A percentile compares a stretch with the other conserved stretches of the same genome.
phyloP scores from a whole-genome alignment of 805 yeast species.

The Saccharomycopsis selenospora region DNA sequence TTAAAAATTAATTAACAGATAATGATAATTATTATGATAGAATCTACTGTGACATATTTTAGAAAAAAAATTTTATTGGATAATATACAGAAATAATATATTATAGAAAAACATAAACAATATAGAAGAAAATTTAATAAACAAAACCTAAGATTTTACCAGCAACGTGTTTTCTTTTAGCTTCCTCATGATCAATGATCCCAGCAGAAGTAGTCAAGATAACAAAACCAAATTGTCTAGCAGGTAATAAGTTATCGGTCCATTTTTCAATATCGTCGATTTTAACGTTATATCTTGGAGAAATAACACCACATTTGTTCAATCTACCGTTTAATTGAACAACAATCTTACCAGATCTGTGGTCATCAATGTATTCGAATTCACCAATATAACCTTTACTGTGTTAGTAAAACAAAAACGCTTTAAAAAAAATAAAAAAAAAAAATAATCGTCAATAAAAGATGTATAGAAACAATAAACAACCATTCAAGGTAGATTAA shows the following conservation, averaged over 20 bases:
- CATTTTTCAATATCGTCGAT: conserved; percentile 93
- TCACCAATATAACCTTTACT: conserved; percentile 79
- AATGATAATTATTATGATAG: too few relatives aligned
- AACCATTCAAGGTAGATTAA: conserved; percentile 13
- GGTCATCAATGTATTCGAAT: conserved; percentile 97
- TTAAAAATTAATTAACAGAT: too few relatives aligned
- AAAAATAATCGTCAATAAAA: background rate
- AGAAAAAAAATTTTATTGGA: too few relatives aligned
- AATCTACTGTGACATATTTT: too few relatives aligned
- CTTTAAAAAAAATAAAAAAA: background rate
- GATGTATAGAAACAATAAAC: conserved; percentile 16
- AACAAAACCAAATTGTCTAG: conserved; percentile 98
- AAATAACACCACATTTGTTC: conserved; percentile 97
- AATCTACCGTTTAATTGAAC: conserved; percentile 96
- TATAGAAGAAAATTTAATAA: conserved; percentile 45
- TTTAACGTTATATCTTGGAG: conserved; percentile 97
- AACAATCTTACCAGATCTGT: conserved; percentile 97
- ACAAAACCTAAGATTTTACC: conserved; percentile 98
- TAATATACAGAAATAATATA: background rate
- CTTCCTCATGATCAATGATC: conserved; percentile 99
- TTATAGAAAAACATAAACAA: background rate
- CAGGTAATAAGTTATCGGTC: conserved; percentile 97
- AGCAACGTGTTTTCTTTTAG: conserved; percentile 98
- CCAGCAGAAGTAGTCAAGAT: conserved; percentile 98
- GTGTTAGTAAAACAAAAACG: conserved; percentile 5